These are phyloP conservation scores for Tetracentron sinense DNA, from an alignment of 164 flowering plant genomes.

Conservation along the genomic window DNA sequence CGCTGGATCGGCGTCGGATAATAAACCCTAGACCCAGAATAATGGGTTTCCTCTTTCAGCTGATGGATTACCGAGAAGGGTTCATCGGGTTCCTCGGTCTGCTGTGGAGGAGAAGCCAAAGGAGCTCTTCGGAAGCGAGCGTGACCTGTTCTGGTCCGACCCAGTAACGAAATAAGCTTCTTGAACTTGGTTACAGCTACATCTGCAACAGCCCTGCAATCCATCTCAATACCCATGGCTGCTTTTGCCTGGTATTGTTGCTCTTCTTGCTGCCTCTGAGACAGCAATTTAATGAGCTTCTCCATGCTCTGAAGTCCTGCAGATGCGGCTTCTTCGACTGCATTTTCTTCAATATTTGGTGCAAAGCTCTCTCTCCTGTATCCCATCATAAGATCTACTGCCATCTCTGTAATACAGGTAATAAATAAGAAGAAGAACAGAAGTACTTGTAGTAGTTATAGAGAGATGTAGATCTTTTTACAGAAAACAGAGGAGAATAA, in stretches of 20 bases:
- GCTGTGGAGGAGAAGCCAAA: slow-evolving; percentile 1
- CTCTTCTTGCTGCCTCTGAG: slow-evolving; percentile 33
- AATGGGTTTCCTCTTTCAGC: slow-evolving; percentile 1
- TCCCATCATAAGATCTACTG: slow-evolving; percentile 61
- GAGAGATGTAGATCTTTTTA: too few species aligned
- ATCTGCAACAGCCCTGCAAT: slow-evolving; percentile 59
- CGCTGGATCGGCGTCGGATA: slow-evolving; percentile 70
- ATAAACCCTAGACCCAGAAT: slow-evolving; percentile 29
- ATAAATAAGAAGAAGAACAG: too few species aligned
- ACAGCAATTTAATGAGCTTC: slow-evolving; percentile 54
- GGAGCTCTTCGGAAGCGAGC: slow-evolving; percentile 91
- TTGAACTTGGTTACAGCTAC: slow-evolving; percentile 77
- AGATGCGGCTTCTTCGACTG: slow-evolving; percentile 78
- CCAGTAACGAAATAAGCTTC: slow-evolving; percentile 73
- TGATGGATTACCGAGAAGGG: neutral
- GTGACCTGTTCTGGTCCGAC: slow-evolving; percentile 79
- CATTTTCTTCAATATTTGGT: slow-evolving; percentile 36
- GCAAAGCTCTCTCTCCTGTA: slow-evolving; percentile 23
- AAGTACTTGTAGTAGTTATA: too few species aligned
- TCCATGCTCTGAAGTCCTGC: slow-evolving; percentile 73
- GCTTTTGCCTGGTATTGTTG: slow-evolving; percentile 7
- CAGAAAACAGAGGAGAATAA: too few species aligned
- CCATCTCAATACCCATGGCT: slow-evolving; percentile 31
- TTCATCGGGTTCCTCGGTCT: neutral
- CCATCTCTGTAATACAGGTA: slow-evolving; percentile 40